Evolutionary conservation across 2,329 filamentous ascomycete genomes (phyloP).

Genomic region (Monilinia fructicola): DNA sequence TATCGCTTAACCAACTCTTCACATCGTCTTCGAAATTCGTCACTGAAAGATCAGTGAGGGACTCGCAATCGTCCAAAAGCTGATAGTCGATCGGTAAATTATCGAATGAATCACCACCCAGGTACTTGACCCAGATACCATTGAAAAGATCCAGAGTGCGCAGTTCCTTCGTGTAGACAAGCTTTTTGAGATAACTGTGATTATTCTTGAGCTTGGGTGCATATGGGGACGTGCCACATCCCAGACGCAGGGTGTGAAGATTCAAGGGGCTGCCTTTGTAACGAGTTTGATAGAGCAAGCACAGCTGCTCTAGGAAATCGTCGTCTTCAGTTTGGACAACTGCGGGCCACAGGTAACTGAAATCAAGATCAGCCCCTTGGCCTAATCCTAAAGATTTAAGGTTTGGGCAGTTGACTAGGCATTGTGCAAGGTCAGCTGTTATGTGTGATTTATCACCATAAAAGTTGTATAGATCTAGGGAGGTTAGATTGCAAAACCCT

Average conservation of each 20-base stretch:
- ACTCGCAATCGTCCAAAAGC: background rate
- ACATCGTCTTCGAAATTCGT: background rate
- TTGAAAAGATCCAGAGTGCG: background rate
- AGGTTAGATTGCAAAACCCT: background rate
- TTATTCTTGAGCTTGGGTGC: background rate
- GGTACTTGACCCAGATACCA: background rate
- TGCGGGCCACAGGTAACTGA: background rate
- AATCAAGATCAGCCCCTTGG: background rate
- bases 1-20: background rate
- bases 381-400: background rate
- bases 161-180: background rate
- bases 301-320: background rate
- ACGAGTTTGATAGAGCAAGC: background rate
- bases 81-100: background rate
- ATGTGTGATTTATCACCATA: background rate
- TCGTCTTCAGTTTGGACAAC: background rate
- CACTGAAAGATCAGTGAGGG: background rate
- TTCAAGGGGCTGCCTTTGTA: background rate
- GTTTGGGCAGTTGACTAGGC: background rate
- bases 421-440: background rate
- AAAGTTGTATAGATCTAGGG: constrained; percentile 1
- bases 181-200: background rate
- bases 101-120: background rate
- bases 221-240: background rate
- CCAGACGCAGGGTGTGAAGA: background rate